phyloP scores from a whole-genome alignment of 768 basidiomycete species.

The Nidularia pulvinata region DNA sequence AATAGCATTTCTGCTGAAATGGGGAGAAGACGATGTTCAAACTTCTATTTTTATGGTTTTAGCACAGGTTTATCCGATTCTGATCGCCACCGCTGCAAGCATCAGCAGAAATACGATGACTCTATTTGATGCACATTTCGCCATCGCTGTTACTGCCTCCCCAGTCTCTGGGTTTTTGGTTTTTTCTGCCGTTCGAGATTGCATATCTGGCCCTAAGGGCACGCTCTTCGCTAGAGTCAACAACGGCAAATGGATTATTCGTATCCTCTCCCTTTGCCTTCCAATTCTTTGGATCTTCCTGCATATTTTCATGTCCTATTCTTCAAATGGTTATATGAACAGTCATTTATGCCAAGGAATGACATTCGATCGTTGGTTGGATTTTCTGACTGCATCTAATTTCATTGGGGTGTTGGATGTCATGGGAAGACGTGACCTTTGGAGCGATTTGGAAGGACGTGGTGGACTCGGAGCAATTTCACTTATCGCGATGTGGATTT shows the following conservation, averaged over 20 bases:
- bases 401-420: constrained; percentile 15
- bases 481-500: constrained; percentile 9
- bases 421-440: constrained; percentile 13
- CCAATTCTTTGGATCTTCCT: constrained; percentile 8
- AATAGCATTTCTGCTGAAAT: constrained; percentile 6
- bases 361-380: constrained; percentile 7
- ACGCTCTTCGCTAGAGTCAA: neutral
- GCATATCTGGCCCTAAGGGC: neutral
- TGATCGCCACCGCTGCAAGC: constrained; percentile 11
- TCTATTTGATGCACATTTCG: constrained; percentile 15
- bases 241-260: constrained; percentile 3
- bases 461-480: constrained; percentile 11
- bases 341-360: constrained; percentile 8
- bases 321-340: constrained; percentile 7
- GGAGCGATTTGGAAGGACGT: constrained; percentile 9
- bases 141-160: constrained; percentile 10
- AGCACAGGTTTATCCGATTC: constrained; percentile 12
- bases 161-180: constrained; percentile 11
- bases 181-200: constrained; percentile 8
- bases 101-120: constrained; percentile 6
- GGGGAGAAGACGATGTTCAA: constrained; percentile 5
- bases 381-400: constrained; percentile 11
- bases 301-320: constrained; percentile 12
- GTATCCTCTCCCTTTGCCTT: constrained; percentile 4
- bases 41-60: constrained; percentile 9